These are phyloP conservation scores for Suillus placidus DNA, from an alignment of 768 basidiomycete species.

Conservation along the genomic window DNA sequence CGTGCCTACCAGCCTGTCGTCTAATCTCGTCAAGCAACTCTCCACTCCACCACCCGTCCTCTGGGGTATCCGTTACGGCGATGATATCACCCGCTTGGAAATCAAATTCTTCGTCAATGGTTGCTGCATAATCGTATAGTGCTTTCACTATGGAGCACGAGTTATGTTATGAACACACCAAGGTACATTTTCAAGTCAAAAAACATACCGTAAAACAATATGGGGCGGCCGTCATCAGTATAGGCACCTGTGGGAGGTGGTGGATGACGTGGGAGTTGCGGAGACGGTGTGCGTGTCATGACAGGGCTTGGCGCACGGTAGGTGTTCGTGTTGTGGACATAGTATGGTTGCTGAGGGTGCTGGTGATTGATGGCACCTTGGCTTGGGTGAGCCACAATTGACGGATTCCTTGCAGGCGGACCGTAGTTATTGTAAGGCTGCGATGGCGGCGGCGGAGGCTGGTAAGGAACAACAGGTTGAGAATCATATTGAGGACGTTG, in stretches of 20 bases:
- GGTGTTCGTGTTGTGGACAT: conserved; percentile 16
- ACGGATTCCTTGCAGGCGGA: conserved; percentile 7
- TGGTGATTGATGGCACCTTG: conserved; percentile 29
- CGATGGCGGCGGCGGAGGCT: conserved; percentile 18
- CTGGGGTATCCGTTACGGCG: conserved; percentile 90
- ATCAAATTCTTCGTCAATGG: conserved; percentile 92
- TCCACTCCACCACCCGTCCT: conserved; percentile 98
- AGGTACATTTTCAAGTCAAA: conserved; percentile 11
- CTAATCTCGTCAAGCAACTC: conserved; percentile 78
- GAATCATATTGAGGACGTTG: conserved; percentile 25
- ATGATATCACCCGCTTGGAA: conserved; percentile 96
- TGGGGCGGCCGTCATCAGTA: conserved; percentile 79
- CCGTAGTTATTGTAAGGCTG: conserved; percentile 16
- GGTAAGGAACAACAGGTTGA: conserved; percentile 23
- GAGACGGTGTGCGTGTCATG: conserved; percentile 52
- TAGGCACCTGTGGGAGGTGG: conserved; percentile 69
- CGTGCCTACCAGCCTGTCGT: conserved; percentile 68
- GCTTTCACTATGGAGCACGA: conserved; percentile 69
- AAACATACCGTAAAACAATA: conserved; percentile 85
- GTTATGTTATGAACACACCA: conserved; percentile 9
- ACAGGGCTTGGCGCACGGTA: conserved; percentile 50
- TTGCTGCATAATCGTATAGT: conserved; percentile 82
- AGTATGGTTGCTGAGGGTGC: conserved; percentile 34
- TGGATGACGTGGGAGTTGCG: conserved; percentile 44
- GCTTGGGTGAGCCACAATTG: conserved; percentile 12